Evolutionary conservation across 73 alveolate species (phyloP), one percentile per base, ranked within the genome.

Genomic region (Diophrys appendiculata): DNA sequence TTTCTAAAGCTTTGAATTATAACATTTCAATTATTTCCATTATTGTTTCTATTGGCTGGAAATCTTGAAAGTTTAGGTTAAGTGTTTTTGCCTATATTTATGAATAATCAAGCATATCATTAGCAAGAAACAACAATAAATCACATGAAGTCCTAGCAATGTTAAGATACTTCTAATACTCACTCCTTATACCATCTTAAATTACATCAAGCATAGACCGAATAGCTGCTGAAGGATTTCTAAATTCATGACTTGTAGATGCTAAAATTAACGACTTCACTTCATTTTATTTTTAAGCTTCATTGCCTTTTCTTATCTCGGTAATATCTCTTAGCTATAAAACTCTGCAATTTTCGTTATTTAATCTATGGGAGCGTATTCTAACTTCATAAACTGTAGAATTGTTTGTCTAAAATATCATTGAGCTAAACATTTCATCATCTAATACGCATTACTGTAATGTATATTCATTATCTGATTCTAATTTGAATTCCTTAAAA

Each of bases 161-260:
- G 70, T 65, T 72, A 1, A 73, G 54, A 2, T 53, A 23, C 0
- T 22, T 32, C 34, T 73, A 26, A 3, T 33, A 33, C 29, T 54
- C 70, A 25, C 54, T 34, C 54, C 26, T 53, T 3, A 60, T 23
- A 60, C 25, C 18, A 31, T 23, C 13, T 31, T 60, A 27, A 3
- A 60, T 23, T 27, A 23, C 11, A 27, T 81, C 86, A 2, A 82
- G 69, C 0, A 73, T 32, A 22, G 75, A 74, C 0, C 73, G 31
- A 3, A 86, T 43, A 0, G 77, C 86, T 68, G 82, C 73, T 3
- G 83, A 35, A 29, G 93, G 93, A 81, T 72, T 86, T 33, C 93
- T 52, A 32, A 86, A 68, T 55, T 86, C 93, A 74, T 86, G 93
- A 32, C 91, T 69, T 24, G 84, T 73, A 5, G 90, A 55, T 0